Evolutionary conservation across 1,284 basidiomycete species (phyloP).

Genomic region (Irpex rosettiformis): DNA sequence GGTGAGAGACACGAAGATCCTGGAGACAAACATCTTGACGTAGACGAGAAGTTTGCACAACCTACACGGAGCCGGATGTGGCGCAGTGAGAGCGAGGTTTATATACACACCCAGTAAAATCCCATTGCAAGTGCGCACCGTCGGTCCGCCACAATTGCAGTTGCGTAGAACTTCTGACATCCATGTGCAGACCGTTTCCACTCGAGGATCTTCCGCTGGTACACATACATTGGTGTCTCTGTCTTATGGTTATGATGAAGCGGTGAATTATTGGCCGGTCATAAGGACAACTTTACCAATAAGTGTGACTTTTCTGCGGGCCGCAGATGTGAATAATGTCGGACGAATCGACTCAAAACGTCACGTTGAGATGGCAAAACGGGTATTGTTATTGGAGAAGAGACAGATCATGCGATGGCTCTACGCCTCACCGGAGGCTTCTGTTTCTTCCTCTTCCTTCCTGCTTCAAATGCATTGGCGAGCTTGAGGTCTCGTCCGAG

Average conservation of each 20-base stretch:
- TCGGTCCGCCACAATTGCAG: neutral
- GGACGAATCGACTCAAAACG: neutral
- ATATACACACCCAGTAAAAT: neutral
- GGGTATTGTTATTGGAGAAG: neutral
- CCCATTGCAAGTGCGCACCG: neutral
- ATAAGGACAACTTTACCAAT: neutral
- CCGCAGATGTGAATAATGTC: neutral
- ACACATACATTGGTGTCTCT: neutral
- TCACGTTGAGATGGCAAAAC: neutral
- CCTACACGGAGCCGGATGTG: neutral
- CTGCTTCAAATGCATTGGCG: slow-evolving; percentile 81
- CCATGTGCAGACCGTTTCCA: neutral
- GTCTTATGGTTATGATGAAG: neutral
- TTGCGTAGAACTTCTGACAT: neutral
- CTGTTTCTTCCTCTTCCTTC: slow-evolving; percentile 82
- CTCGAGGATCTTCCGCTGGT: neutral
- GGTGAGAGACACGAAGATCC: neutral
- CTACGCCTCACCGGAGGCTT: slow-evolving; percentile 62
- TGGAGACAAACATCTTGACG: neutral
- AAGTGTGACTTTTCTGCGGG: neutral
- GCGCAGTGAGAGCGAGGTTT: neutral
- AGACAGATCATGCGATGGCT: slow-evolving; percentile 35
- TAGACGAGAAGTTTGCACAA: slow-evolving; percentile 1
- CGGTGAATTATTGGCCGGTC: neutral
- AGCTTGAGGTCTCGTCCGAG: slow-evolving; percentile 86